Evolutionary conservation across 306 rosid genomes (phyloP).

Genomic region (Dalbergia cultrata): DNA sequence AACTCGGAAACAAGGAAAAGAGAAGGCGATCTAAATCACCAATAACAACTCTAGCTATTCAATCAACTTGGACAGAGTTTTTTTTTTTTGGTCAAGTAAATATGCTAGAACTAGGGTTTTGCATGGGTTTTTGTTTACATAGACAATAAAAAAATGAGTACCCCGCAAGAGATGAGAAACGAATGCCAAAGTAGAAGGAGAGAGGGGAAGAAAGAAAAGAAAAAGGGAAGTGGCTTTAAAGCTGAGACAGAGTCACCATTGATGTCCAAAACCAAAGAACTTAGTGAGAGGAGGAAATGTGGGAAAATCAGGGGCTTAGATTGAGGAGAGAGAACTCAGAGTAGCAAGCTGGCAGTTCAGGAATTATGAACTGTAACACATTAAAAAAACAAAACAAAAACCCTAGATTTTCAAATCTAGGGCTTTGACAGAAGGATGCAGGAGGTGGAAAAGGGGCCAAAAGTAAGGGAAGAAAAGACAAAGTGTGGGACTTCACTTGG

Average conservation of each 20-base stretch:
- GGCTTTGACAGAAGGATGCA: slow-evolving; percentile 77
- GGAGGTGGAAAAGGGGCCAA: slow-evolving; percentile 53
- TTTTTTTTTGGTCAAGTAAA: not conserved
- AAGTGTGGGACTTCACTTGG: slow-evolving; percentile 37
- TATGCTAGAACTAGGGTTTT: slow-evolving; percentile 45
- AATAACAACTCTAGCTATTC: slow-evolving; percentile 44
- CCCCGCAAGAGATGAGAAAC: slow-evolving; percentile 41
- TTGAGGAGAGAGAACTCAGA: slow-evolving; percentile 42
- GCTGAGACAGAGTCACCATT: slow-evolving; percentile 43
- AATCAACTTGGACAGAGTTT: slow-evolving; percentile 26
- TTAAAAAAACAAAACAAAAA: slow-evolving; percentile 65
- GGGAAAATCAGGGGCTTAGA: slow-evolving; percentile 50
- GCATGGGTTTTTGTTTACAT: slow-evolving; percentile 49
- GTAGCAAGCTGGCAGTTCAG: slow-evolving; percentile 22
- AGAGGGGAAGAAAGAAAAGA: not conserved
- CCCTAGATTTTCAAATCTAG: slow-evolving; percentile 86
- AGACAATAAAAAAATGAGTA: slow-evolving; percentile 31
- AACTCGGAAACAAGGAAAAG: slow-evolving; percentile 18
- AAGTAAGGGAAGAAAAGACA: slow-evolving; percentile 45
- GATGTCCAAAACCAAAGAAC: slow-evolving; percentile 38
- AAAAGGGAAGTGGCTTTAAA: slow-evolving; percentile 30
- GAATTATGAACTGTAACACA: slow-evolving; percentile 48
- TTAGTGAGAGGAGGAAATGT: slow-evolving; percentile 48
- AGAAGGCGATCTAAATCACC: slow-evolving; percentile 33
- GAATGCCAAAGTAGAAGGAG: slow-evolving; percentile 23